A percentile compares a stretch with the other conserved stretches of the same genome.
These are phyloP conservation scores for Yarrowia hollandica DNA, from an alignment of 805 yeast species.

Conservation along the genomic window DNA sequence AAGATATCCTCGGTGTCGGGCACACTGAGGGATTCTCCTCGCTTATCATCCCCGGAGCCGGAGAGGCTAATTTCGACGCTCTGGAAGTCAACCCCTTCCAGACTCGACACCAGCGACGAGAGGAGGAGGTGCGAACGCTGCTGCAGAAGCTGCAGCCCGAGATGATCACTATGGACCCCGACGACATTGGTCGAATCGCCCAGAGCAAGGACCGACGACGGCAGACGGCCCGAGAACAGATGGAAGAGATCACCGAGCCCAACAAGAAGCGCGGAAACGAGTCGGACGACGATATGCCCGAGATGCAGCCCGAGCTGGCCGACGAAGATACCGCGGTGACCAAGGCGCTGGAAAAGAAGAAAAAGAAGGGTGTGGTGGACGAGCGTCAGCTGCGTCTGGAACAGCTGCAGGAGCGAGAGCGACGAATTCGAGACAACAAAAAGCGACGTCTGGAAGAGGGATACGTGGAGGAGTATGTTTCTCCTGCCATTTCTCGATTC, in stretches of 20 bases:
- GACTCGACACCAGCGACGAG: slow-evolving; percentile 89
- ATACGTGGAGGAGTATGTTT: slow-evolving; percentile 51
- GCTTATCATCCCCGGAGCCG: slow-evolving; percentile 92
- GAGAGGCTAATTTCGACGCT: slow-evolving; percentile 97
- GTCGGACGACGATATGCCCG: slow-evolving; percentile 53
- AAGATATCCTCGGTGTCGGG: slow-evolving; percentile 92
- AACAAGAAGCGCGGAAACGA: slow-evolving; percentile 47
- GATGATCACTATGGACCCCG: slow-evolving; percentile 88
- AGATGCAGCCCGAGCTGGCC: slow-evolving; percentile 65
- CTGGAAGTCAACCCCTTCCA: slow-evolving; percentile 91
- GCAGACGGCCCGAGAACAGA: slow-evolving; percentile 53
- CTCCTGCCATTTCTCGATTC: slow-evolving; percentile 36
- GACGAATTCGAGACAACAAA: slow-evolving; percentile 30
- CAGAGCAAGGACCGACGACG: slow-evolving; percentile 63
- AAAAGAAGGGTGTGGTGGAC: slow-evolving; percentile 77
- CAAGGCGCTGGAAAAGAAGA: slow-evolving; percentile 72
- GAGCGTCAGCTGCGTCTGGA: slow-evolving; percentile 79
- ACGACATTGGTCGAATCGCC: slow-evolving; percentile 80
- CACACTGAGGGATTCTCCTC: slow-evolving; percentile 77
- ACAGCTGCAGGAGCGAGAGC: slow-evolving; percentile 37
- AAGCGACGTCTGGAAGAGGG: slow-evolving; percentile 45
- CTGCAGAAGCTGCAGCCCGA: slow-evolving; percentile 89
- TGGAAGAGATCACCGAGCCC: slow-evolving; percentile 41
- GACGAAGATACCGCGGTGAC: slow-evolving; percentile 84
- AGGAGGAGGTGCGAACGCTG: slow-evolving; percentile 81